These are phyloP conservation scores for Fagus sylvatica DNA, from an alignment of 306 rosid genomes.

Conservation along the genomic window DNA sequence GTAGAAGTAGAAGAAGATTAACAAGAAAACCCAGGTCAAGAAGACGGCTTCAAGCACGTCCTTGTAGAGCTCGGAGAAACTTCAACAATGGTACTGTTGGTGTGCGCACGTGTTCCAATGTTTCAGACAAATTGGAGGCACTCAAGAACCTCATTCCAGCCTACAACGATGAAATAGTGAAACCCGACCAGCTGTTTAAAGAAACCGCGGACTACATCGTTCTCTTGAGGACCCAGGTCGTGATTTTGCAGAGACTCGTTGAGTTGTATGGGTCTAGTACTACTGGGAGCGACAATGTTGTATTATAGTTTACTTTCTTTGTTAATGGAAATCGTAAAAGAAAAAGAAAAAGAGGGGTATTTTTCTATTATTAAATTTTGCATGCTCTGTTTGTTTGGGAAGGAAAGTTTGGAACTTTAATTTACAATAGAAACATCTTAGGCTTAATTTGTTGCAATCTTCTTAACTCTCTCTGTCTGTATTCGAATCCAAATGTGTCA, in stretches of 20 bases:
- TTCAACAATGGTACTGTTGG: slow-evolving; percentile 25
- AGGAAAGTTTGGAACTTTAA: slow-evolving; percentile 35
- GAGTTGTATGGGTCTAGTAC: slow-evolving; percentile 55
- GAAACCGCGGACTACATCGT: slow-evolving; percentile 91
- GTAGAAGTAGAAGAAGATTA: slow-evolving; percentile 35
- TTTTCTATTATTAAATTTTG: slow-evolving; percentile 30
- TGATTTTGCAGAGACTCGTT: slow-evolving; percentile 72
- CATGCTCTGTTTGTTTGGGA: slow-evolving; percentile 42
- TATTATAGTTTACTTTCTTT: slow-evolving; percentile 35
- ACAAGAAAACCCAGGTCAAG: slow-evolving; percentile 13
- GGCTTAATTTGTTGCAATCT: slow-evolving; percentile 11
- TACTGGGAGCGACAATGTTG: slow-evolving; percentile 37
- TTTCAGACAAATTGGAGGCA: slow-evolving; percentile 57
- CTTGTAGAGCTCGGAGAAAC: slow-evolving; percentile 35
- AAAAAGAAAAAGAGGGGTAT: not conserved
- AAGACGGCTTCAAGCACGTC: slow-evolving; percentile 24
- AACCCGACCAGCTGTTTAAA: slow-evolving; percentile 65
- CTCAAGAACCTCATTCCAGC: slow-evolving; percentile 70
- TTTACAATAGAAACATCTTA: slow-evolving; percentile 25
- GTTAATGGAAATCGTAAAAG: slow-evolving; percentile 14
- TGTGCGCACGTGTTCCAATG: slow-evolving; percentile 39
- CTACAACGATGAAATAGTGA: slow-evolving; percentile 27
- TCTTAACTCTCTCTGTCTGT: slow-evolving; percentile 9
- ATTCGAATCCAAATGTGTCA: slow-evolving; percentile 5
- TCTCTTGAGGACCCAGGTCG: slow-evolving; percentile 57